These are phyloP conservation scores for Coleophoma crateriformis DNA, from an alignment of 2,329 filamentous ascomycete genomes.

Conservation along the genomic window DNA sequence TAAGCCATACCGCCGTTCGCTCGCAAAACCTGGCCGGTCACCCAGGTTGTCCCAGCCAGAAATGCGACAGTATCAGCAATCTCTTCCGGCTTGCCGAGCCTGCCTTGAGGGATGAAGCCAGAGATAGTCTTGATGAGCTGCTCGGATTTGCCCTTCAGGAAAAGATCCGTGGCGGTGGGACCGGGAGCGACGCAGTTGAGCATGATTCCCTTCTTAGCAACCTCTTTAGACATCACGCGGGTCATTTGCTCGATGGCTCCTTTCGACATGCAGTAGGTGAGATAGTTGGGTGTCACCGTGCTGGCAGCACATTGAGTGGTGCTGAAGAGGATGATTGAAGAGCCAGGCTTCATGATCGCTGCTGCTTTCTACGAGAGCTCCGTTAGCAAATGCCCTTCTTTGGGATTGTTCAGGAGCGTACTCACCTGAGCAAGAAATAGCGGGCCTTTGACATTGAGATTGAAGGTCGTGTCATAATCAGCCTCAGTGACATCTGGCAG, in stretches of 20 bases:
- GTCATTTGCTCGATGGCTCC: conserved; percentile 50
- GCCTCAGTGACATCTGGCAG: conserved; percentile 43
- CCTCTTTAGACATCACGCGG: conserved; percentile 43
- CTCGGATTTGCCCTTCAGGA: conserved; percentile 35
- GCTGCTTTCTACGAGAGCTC: conserved; percentile 36
- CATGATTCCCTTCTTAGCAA: conserved; percentile 38
- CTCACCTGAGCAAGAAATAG: conserved; percentile 43
- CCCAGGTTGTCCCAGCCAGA: conserved; percentile 20
- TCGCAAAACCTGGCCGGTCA: conserved; percentile 19
- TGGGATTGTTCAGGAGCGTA: background rate
- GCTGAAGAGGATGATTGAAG: conserved; percentile 46
- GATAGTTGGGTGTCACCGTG: conserved; percentile 34
- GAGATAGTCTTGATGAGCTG: conserved; percentile 34
- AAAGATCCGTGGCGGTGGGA: conserved; percentile 45
- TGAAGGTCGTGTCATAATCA: conserved; percentile 43
- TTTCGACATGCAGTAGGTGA: conserved; percentile 43
- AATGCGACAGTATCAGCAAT: conserved; percentile 38
- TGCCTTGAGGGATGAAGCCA: conserved; percentile 33
- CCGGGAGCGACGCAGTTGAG: conserved; percentile 48
- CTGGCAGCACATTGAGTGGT: conserved; percentile 33
- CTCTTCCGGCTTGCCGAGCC: conserved; percentile 41
- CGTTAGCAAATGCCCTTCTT: background rate
- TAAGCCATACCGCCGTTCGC: conserved; percentile 24
- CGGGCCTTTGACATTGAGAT: conserved; percentile 52
- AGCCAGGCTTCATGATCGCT: conserved; percentile 43